These are phyloP conservation scores for Thuidium tamariscinum DNA, from an alignment of 225 moss, liverwort and hornwort genomes.

Conservation along the genomic window DNA sequence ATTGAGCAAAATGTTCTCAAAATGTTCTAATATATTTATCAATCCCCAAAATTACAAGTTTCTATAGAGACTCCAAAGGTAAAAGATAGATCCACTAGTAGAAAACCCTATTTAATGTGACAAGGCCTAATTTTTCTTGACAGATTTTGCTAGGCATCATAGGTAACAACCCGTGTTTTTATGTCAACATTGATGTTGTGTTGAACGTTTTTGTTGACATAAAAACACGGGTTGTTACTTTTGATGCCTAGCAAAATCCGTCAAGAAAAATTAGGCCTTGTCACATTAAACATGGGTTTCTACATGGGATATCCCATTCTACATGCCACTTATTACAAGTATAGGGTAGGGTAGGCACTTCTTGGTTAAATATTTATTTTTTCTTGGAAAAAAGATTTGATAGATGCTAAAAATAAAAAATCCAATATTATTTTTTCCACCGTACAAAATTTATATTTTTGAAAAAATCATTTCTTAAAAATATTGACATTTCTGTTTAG, in stretches of 20 bases:
- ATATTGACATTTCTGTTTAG: background rate
- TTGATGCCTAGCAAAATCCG: too few relatives aligned
- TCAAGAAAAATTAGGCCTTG: too few relatives aligned
- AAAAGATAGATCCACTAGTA: too few relatives aligned
- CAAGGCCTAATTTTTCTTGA: too few relatives aligned
- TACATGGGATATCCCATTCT: too few relatives aligned
- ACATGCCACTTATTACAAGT: accelerated
- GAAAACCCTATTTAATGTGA: too few relatives aligned
- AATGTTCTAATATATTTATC: background rate
- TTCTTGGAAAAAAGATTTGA: accelerated
- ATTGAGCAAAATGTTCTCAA: background rate
- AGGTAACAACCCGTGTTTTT: too few relatives aligned
- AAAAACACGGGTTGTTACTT: too few relatives aligned
- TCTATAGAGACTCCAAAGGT: background rate
- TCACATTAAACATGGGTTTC: too few relatives aligned
- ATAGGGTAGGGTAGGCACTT: accelerated
- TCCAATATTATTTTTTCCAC: background rate
- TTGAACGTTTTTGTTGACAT: too few relatives aligned
- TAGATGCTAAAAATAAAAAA: background rate
- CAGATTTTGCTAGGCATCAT: too few relatives aligned
- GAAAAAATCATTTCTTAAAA: background rate
- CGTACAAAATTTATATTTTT: background rate
- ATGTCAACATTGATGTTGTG: too few relatives aligned
- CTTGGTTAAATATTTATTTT: accelerated
- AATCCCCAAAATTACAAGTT: accelerated